Evolutionary conservation across 441 rosid species (phyloP), one percentile per base, ranked within the genome.

Genomic region (California macrophylla): DNA sequence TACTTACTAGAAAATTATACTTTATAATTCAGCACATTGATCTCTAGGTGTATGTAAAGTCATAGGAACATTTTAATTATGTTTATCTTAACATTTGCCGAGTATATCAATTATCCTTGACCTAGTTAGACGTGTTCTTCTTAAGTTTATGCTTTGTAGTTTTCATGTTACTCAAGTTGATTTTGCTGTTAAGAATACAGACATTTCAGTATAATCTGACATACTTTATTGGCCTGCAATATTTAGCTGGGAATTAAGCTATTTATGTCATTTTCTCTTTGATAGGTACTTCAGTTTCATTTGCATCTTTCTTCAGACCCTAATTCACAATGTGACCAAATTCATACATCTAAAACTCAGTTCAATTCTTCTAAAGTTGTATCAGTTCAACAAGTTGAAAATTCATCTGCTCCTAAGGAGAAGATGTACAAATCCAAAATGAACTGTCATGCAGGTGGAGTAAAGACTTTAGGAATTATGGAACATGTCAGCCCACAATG

Each of bases 201-300:
- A 18, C 24, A 18, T 52, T 18, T 52, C 60, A 52, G 60, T 52
- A 52, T 21, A 52, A 20, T 5, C 60, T 3, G 2, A 18, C 25
- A 52, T 52, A 52, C 60, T 52, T 52, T 52, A 24, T 52, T 16
- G 60, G 25, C 36, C 58, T 25, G 25, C 69, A 47, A 30, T 71
- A 15, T 32, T 36, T 67, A 32, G 3, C 23, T 73, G 63, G 32
- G 67, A 72, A 21, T 68, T 72, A 9, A 23, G 24, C 45, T 67
- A 42, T 12, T 23, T 24, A 7, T 10, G 3, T 26, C 0, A 45
- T 72, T 8, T 71, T n/a, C 7, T 78, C 64, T 67, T 23, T 21
- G 29, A 13, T 75, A 84, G 89, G 81, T 74, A 66, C 75, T 79
- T 74, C 85, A 83, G 78, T 72, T 84, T 69, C 42, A 69, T 72